phyloP scores from a whole-genome alignment of 2,329 filamentous ascomycete genomes.

The Ophiostoma ulmi region DNA sequence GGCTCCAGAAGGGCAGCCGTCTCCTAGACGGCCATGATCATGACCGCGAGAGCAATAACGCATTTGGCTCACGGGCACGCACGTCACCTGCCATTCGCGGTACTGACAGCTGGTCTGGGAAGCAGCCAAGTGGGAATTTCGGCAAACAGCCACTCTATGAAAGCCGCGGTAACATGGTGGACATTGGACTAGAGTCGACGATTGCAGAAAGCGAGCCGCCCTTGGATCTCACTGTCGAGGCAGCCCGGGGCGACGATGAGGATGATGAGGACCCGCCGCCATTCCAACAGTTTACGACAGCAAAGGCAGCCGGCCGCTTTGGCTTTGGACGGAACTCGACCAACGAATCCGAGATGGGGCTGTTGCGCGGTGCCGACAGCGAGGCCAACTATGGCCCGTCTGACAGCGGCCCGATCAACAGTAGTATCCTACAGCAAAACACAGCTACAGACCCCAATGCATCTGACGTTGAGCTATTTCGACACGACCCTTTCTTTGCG shows the following conservation, averaged over 20 bases:
- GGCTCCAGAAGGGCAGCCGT: slow-evolving; percentile 30
- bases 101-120: slow-evolving; percentile 37
- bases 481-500: slow-evolving; percentile 87
- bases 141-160: slow-evolving; percentile 27
- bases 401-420: slow-evolving; percentile 42
- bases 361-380: slow-evolving; percentile 37
- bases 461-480: slow-evolving; percentile 63
- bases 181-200: slow-evolving; percentile 73
- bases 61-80: background rate
- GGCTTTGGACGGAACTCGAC: slow-evolving; percentile 41
- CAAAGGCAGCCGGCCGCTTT: slow-evolving; percentile 37
- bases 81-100: background rate
- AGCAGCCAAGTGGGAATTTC: slow-evolving; percentile 59
- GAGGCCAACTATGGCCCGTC: slow-evolving; percentile 31
- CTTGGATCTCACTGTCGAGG: slow-evolving; percentile 47
- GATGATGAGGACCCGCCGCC: slow-evolving; percentile 45
- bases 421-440: slow-evolving; percentile 16
- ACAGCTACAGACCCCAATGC: slow-evolving; percentile 46
- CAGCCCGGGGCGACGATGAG: slow-evolving; percentile 18
- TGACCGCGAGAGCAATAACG: background rate
- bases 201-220: slow-evolving; percentile 56
- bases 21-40: background rate
- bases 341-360: slow-evolving; percentile 47
- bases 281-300: slow-evolving; percentile 54
- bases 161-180: slow-evolving; percentile 68